Conservation (phyloP, 768 basidiomycete species). For the Amanita jacksonii region DNA sequence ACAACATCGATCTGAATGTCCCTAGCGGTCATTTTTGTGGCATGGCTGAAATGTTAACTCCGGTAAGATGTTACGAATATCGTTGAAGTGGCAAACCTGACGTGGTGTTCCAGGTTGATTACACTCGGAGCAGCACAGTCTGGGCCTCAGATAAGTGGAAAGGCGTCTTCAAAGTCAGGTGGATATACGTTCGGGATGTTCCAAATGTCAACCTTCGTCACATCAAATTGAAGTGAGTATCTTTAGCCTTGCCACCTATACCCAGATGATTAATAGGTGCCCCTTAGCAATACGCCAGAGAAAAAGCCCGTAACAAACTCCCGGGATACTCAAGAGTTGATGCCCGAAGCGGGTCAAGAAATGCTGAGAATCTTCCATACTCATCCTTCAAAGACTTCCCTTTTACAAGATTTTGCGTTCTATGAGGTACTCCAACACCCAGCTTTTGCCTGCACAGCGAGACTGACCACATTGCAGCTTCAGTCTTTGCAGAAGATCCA, state of each 20-base stretch:
- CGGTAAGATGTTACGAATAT: constrained; percentile 31
- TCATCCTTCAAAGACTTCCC: constrained; percentile 86
- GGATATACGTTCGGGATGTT: constrained; percentile 96
- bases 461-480: too few species aligned
- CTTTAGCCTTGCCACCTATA: constrained; percentile 13
- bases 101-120: constrained; percentile 56
- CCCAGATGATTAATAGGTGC: background rate
- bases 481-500: constrained; percentile 78
- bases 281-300: constrained; percentile 84
- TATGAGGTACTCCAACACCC: constrained; percentile 62
- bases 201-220: constrained; percentile 85
- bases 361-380: constrained; percentile 94
- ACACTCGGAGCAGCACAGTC: constrained; percentile 88
- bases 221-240: constrained; percentile 85
- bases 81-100: background rate
- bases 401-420: constrained; percentile 89
- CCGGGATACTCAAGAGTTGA: constrained; percentile 92
- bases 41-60: constrained; percentile 96
- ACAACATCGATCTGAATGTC: background rate
- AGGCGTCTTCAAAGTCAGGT: constrained; percentile 95
- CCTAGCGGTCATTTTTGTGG: constrained; percentile 93
- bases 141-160: constrained; percentile 99
- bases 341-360: constrained; percentile 93
- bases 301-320: constrained; percentile 98
- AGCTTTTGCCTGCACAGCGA: too few species aligned